A percentile compares a stretch with the other conserved stretches of the same genome.
These are phyloP conservation scores for Colletotrichum lindemuthianum DNA, from an alignment of 2,329 filamentous ascomycete species.

Conservation along the genomic window DNA sequence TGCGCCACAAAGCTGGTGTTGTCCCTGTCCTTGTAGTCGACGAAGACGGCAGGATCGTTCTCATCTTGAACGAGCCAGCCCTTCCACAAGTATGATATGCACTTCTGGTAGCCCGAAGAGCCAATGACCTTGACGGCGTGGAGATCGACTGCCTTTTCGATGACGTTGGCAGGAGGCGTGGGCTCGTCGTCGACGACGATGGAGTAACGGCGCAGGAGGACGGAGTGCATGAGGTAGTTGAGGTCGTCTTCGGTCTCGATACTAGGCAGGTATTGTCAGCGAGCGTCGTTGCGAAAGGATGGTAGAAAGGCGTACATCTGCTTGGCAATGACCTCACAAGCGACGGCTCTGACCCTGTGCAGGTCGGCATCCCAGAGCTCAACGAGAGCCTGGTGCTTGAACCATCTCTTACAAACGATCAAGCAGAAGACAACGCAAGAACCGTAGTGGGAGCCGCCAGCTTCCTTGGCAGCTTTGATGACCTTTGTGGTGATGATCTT, in stretches of 20 bases:
- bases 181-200: conserved; percentile 77
- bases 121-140: conserved; percentile 91
- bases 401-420: conserved; percentile 77
- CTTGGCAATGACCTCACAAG: conserved; percentile 94
- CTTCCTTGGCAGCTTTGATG: conserved; percentile 81
- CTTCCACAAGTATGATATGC: conserved; percentile 90
- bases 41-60: conserved; percentile 86
- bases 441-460: conserved; percentile 78
- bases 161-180: conserved; percentile 83
- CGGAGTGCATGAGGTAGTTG: conserved; percentile 79
- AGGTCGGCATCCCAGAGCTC: conserved; percentile 95
- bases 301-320: conserved; percentile 50
- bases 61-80: conserved; percentile 98
- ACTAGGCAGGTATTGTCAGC: conserved; percentile 48
- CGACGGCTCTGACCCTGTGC: conserved; percentile 79
- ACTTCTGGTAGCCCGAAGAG: conserved; percentile 95
- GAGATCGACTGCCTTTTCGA: conserved; percentile 93
- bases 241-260: conserved; percentile 88
- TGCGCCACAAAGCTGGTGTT: conserved; percentile 82
- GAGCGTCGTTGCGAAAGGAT: too few relatives aligned
- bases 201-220: conserved; percentile 90
- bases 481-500: conserved; percentile 85
- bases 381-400: conserved; percentile 78
- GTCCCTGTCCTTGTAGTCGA: conserved; percentile 86
- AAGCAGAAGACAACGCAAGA: conserved; percentile 88